Conservation (phyloP, 2,329 filamentous ascomycete genomes). For the Alternaria brassicicola region DNA sequence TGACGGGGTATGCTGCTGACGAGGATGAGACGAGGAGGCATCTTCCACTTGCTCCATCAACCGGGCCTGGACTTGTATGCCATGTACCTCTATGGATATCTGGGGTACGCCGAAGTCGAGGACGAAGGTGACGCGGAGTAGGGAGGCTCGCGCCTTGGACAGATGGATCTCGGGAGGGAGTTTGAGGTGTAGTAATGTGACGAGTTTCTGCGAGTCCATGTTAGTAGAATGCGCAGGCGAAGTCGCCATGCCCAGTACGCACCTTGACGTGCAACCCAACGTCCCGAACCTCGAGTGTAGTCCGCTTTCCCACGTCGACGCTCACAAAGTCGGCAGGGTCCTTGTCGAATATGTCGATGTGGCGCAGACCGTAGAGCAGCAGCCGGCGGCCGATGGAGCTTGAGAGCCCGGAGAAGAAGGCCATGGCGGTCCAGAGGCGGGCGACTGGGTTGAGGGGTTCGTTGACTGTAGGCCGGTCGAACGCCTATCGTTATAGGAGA, state of each 20-base stretch:
- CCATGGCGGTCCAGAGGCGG: slow-evolving; percentile 59
- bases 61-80: slow-evolving; percentile 70
- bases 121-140: slow-evolving; percentile 81
- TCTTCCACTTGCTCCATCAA: slow-evolving; percentile 27
- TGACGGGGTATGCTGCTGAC: slow-evolving; percentile 10
- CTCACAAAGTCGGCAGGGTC: slow-evolving; percentile 87
- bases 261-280: slow-evolving; percentile 81
- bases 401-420: slow-evolving; percentile 67
- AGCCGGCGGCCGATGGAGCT: slow-evolving; percentile 85
- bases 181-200: slow-evolving; percentile 70
- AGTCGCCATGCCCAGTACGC: slow-evolving; percentile 34
- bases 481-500: slow-evolving; percentile 37
- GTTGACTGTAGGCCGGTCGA: slow-evolving; percentile 28
- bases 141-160: slow-evolving; percentile 73
- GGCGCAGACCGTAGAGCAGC: slow-evolving; percentile 82
- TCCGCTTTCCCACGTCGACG: slow-evolving; percentile 80
- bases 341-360: slow-evolving; percentile 85
- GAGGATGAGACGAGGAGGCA: slow-evolving; percentile 4
- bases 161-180: slow-evolving; percentile 71
- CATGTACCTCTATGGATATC: slow-evolving; percentile 81
- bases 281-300: slow-evolving; percentile 83
- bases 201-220: slow-evolving; percentile 70
- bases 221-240: slow-evolving; percentile 19
- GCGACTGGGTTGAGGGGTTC: slow-evolving; percentile 12
- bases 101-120: slow-evolving; percentile 86